Evolutionary conservation across 2,329 filamentous ascomycete species (phyloP).

Genomic region (Alternaria solani): DNA sequence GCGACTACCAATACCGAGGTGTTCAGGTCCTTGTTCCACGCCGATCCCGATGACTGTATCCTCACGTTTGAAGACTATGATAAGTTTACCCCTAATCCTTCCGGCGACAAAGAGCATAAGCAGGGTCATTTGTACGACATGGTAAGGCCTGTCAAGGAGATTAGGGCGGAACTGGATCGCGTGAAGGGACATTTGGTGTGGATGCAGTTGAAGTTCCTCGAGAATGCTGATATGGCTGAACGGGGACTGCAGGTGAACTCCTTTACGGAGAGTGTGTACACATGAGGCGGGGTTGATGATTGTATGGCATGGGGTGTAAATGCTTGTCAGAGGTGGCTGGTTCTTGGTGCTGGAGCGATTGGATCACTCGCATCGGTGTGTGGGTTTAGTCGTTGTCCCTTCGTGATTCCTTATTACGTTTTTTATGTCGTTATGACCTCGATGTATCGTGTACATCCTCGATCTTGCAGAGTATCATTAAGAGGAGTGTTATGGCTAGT

Average conservation of each 20-base stretch:
- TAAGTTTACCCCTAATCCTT: conserved; percentile 65
- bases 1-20: conserved; percentile 76
- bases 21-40: conserved; percentile 83
- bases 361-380: neutral
- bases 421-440: neutral
- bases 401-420: neutral
- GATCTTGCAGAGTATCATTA: neutral
- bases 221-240: conserved; percentile 88
- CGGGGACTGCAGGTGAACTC: conserved; percentile 84
- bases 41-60: conserved; percentile 88
- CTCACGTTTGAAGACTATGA: conserved; percentile 92
- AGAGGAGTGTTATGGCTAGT: neutral
- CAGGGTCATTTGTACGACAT: conserved; percentile 87
- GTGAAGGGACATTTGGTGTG: conserved; percentile 91
- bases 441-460: neutral
- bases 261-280: conserved; percentile 87
- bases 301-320: neutral
- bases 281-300: conserved; percentile 42
- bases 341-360: neutral
- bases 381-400: neutral
- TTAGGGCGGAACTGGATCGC: conserved; percentile 76
- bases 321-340: neutral
- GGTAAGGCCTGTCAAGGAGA: conserved; percentile 69
- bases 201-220: conserved; percentile 91
- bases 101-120: conserved; percentile 69